Evolutionary conservation across 2,329 filamentous ascomycete species (phyloP).

Genomic region (Phyllosticta citribraziliensis): DNA sequence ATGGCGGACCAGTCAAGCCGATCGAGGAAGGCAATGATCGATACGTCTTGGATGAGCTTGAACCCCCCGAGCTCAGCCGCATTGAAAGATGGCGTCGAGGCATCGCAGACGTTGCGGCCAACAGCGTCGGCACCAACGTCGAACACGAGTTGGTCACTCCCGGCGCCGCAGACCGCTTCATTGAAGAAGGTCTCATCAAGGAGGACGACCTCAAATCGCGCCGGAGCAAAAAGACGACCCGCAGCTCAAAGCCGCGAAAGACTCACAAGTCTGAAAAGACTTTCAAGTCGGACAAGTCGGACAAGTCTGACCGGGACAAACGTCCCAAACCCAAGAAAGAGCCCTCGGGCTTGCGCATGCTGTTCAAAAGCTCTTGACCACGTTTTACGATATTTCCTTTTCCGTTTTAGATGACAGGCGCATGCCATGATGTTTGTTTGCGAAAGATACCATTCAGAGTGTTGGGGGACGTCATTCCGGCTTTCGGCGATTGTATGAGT

Average conservation of each 20-base stretch:
- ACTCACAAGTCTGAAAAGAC: constrained; percentile 16
- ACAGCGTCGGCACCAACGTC: constrained; percentile 49
- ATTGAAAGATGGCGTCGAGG: constrained; percentile 56
- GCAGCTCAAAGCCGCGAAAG: constrained; percentile 16
- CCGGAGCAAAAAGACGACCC: constrained; percentile 16
- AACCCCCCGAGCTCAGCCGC: constrained; percentile 45
- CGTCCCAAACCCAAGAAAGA: constrained; percentile 30
- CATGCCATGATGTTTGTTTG: neutral
- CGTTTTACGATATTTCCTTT: neutral
- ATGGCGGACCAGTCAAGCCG: constrained; percentile 13
- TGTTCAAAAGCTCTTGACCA: constrained; percentile 22
- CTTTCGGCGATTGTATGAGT: neutral
- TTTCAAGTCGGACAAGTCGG: constrained; percentile 18
- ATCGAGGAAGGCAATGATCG: constrained; percentile 18
- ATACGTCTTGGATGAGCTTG: constrained; percentile 44
- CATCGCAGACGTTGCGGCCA: constrained; percentile 47
- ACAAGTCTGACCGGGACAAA: constrained; percentile 21
- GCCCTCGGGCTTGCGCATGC: constrained; percentile 30
- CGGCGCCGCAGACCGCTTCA: constrained; percentile 37
- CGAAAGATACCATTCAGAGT: neutral
- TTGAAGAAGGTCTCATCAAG: constrained; percentile 37
- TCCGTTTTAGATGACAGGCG: neutral
- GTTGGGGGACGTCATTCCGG: neutral
- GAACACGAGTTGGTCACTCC: constrained; percentile 59
- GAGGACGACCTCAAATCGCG: constrained; percentile 37